Evolutionary conservation across 73 alveolate species (phyloP).

Genomic region (Paramecium pentaurelia): DNA sequence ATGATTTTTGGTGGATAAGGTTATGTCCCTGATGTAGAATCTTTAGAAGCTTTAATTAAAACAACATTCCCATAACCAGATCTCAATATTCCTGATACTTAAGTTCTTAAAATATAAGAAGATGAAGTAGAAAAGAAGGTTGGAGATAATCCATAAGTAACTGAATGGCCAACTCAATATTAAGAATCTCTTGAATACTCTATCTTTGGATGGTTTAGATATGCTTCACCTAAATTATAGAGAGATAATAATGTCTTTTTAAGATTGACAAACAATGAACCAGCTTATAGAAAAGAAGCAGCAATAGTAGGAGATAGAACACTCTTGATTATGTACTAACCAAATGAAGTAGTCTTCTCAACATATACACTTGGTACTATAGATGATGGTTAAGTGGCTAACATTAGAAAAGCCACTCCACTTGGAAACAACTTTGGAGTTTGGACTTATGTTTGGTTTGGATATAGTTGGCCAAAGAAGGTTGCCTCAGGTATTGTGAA

Average conservation of each 20-base stretch:
- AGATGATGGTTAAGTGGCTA: constrained; percentile 6
- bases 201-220: constrained; percentile 48
- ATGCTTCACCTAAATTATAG: neutral
- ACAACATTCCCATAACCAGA: constrained; percentile 13
- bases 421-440: constrained; percentile 31
- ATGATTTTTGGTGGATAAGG: constrained; percentile 19
- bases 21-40: neutral
- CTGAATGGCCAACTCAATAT: constrained; percentile 23
- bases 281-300: constrained; percentile 27
- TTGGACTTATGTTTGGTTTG: constrained; percentile 53
- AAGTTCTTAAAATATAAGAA: neutral
- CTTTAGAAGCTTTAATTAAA: neutral
- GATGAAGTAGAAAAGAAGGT: neutral
- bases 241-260: neutral
- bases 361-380: constrained; percentile 30
- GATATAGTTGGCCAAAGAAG: constrained; percentile 15
- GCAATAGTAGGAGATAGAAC: constrained; percentile 38
- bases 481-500: constrained; percentile 22
- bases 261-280: constrained; percentile 33
- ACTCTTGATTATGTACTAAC: neutral
- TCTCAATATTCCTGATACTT: neutral
- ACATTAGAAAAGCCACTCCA: constrained; percentile 23
- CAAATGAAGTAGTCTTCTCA: constrained; percentile 13
- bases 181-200: neutral
- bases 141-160: neutral